Evolutionary conservation across 2,329 filamentous ascomycete species (phyloP), one percentile per base, ranked within the genome.

Genomic region (Pyricularia grisea): DNA sequence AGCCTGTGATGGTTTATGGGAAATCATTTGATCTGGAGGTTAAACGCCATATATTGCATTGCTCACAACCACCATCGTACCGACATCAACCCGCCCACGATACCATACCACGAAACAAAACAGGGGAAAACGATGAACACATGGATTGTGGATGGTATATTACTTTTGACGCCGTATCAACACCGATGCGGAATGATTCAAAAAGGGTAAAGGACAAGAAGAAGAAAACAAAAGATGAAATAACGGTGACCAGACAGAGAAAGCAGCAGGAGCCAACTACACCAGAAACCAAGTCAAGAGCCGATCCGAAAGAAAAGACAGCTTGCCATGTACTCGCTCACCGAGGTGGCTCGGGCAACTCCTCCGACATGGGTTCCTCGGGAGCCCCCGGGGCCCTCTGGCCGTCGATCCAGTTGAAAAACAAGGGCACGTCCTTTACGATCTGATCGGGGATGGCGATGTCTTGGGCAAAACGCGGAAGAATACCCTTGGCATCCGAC

Each of bases 391-490:
- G 5, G 6, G 58, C 58, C 58, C 58, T 61, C 58, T 25, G 58
- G 23, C n/a, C 12, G 7, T 61, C 25, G 9, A 61, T 61, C 89
- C 89, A 93, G 2, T 79, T 78, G 71, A 92, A 75, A 72, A 92
- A 92, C 73, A 90, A 79, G 5, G 87, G 85, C 7, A 93, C 90
- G 75, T 93, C 91, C 78, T 92, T 91, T 23, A 86, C 86, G 66
- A 93, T 82, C 70, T 86, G 83, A 1, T 83, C 83, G 1, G 88
- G 86, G 66, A 92, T 81, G 3, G 85, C 87, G 75, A 86, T 74
- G 71, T 87, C 88, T 81, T 93, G 91, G 72, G 90, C 76, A 81
- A 83, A 88, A 75, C 84, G 81, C 0, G 92, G 92, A 69, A 94
- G 74, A 31, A 84, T 77, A 0, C 92, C 92, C 68, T 83, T 83